phyloP scores from a whole-genome alignment of 177 flowering plant genomes.

The Vitis hybrid region DNA sequence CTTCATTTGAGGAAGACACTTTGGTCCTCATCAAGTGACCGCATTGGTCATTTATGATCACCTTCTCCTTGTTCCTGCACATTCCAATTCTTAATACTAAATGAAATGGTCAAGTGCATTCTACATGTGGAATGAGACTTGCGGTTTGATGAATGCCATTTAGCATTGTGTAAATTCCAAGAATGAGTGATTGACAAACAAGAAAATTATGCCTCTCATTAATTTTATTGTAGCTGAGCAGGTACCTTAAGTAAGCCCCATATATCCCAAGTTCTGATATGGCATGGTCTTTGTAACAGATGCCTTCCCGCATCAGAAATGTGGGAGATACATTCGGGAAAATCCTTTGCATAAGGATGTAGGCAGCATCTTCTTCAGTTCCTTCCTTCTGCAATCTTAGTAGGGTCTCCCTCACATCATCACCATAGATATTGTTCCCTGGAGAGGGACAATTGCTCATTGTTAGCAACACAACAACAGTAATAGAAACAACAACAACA shows the following conservation, averaged over 20 bases:
- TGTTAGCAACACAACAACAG: too few species aligned
- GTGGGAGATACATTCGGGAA: conserved; percentile 46
- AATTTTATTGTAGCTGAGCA: too few species aligned
- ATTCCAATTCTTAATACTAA: background rate
- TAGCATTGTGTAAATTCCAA: too few species aligned
- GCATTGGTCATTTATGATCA: conserved; percentile 66
- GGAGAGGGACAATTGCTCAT: conserved; percentile 7
- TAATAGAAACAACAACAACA: too few species aligned
- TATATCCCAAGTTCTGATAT: conserved; percentile 63
- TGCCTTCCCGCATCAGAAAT: conserved; percentile 67
- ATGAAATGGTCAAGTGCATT: background rate
- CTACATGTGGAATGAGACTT: too few species aligned
- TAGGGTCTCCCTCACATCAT: conserved; percentile 66
- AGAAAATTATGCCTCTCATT: too few species aligned
- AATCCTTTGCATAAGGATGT: conserved; percentile 95
- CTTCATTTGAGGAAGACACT: conserved; percentile 88
- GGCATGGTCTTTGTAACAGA: conserved; percentile 64
- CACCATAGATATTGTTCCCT: conserved; percentile 95
- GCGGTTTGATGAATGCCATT: too few species aligned
- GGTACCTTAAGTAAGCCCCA: conserved; percentile 50
- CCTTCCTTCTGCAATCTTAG: conserved; percentile 61
- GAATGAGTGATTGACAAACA: accelerated
- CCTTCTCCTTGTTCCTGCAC: conserved; percentile 71
- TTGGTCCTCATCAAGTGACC: conserved; percentile 94
- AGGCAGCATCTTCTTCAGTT: conserved; percentile 75